Evolutionary conservation across 1,139 yeast species (phyloP).

Genomic region (Pneumocystis canis): DNA sequence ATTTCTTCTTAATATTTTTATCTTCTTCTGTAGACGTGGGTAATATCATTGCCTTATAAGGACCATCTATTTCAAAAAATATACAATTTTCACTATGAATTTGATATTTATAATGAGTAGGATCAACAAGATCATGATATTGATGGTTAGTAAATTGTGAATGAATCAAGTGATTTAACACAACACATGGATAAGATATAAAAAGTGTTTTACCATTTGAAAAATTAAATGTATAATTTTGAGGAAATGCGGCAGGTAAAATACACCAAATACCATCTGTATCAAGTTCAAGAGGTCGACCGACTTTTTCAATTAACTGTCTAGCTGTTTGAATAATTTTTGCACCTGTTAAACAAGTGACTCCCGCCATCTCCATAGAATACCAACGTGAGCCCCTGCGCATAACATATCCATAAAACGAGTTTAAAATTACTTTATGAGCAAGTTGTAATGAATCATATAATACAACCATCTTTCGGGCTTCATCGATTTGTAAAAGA

Average conservation of each 20-base stretch:
- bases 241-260: conserved; percentile 84
- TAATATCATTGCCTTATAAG: conserved; percentile 90
- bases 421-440: conserved; percentile 89
- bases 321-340: conserved; percentile 96
- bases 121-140: conserved; percentile 73
- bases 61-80: conserved; percentile 97
- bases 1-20: conserved; percentile 86
- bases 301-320: conserved; percentile 78
- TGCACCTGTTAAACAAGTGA: conserved; percentile 95
- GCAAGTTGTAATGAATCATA: conserved; percentile 94
- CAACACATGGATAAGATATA: conserved; percentile 87
- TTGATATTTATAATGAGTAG: conserved; percentile 50
- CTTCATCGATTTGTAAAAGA: conserved; percentile 52
- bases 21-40: conserved; percentile 98
- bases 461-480: conserved; percentile 80
- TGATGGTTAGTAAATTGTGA: conserved; percentile 84
- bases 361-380: conserved; percentile 99
- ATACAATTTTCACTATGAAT: conserved; percentile 83
- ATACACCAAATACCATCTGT: conserved; percentile 99
- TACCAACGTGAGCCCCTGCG: conserved; percentile 98
- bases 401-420: conserved; percentile 97
- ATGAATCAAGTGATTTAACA: conserved; percentile 89
- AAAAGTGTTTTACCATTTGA: conserved; percentile 64
- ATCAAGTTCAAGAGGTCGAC: conserved; percentile 89
- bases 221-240: conserved; percentile 56